These are phyloP conservation scores for Daldinia eschscholtzii DNA, from an alignment of 2,329 filamentous ascomycete species.

Conservation along the genomic window DNA sequence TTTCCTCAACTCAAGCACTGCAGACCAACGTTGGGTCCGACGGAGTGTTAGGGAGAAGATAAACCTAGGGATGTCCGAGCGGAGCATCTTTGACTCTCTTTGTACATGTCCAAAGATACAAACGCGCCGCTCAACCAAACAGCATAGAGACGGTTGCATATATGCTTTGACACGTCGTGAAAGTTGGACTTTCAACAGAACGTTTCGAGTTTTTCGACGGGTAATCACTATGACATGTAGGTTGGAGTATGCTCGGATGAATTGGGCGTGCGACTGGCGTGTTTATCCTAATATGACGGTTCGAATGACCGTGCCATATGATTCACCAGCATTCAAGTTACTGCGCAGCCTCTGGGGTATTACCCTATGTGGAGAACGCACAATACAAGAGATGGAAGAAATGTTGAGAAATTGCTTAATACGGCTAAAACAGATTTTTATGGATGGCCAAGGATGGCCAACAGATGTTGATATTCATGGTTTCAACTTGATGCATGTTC, in stretches of 20 bases:
- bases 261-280: conserved; percentile 21
- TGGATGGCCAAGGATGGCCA: conserved; percentile 22
- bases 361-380: too few relatives aligned
- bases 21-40: background rate
- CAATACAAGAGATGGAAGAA: background rate
- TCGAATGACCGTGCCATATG: conserved; percentile 7
- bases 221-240: conserved; percentile 3
- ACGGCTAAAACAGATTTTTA: conserved; percentile 12
- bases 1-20: background rate
- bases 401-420: background rate
- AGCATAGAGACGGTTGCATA: conserved; percentile 25
- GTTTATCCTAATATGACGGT: conserved; percentile 26
- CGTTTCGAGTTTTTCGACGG: conserved; percentile 7
- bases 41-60: background rate
- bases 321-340: conserved; percentile 29
- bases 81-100: conserved; percentile 12
- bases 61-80: background rate
- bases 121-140: background rate
- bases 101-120: conserved; percentile 15
- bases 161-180: conserved; percentile 9
- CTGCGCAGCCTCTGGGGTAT: too few relatives aligned
- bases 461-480: conserved; percentile 9
- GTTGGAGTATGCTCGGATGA: conserved; percentile 16
- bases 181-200: conserved; percentile 6
- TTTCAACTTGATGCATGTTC: conserved; percentile 15